Percentiles rank a stretch among this genome's conserved stretches.
These are phyloP conservation scores for Plasmodium gaboni DNA, from an alignment of 169 alveolate species.

Conservation along the genomic window DNA sequence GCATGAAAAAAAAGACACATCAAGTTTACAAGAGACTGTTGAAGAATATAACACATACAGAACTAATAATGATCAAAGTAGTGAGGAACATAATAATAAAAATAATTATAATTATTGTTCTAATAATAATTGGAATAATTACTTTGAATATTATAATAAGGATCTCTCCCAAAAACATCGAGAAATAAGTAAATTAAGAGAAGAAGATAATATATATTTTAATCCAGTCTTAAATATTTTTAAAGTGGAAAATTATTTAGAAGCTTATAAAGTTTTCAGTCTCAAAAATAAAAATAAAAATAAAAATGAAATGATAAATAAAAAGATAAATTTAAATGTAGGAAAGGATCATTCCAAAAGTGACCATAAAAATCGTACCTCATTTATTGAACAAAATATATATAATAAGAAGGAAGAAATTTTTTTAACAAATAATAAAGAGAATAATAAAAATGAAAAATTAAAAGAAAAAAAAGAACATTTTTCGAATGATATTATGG, in stretches of 20 bases:
- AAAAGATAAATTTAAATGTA: too few relatives aligned
- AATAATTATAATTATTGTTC: too few relatives aligned
- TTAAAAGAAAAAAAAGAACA: background rate
- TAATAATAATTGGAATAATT: background rate
- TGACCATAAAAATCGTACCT: too few relatives aligned
- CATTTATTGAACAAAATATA: background rate
- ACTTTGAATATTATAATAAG: background rate
- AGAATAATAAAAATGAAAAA: background rate
- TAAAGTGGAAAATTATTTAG: slow-evolving; percentile 67
- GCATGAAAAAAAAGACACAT: background rate
- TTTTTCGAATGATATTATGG: too few relatives aligned
- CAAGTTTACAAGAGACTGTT: background rate
- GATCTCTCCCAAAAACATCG: background rate
- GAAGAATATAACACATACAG: background rate
- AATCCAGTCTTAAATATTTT: slow-evolving; percentile 65
- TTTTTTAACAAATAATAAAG: background rate
- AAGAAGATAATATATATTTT: slow-evolving; percentile 13
- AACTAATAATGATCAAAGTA: background rate
- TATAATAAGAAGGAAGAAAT: background rate
- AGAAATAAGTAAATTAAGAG: slow-evolving; percentile 27
- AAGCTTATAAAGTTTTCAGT: slow-evolving; percentile 32
- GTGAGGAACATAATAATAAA: background rate
- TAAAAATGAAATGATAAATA: background rate
- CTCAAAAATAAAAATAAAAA: slow-evolving; percentile 1
- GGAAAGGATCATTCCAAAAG: too few relatives aligned